These are phyloP conservation scores for Suhomyces bokatorum DNA, from an alignment of 1,139 yeast species.

Conservation along the genomic window DNA sequence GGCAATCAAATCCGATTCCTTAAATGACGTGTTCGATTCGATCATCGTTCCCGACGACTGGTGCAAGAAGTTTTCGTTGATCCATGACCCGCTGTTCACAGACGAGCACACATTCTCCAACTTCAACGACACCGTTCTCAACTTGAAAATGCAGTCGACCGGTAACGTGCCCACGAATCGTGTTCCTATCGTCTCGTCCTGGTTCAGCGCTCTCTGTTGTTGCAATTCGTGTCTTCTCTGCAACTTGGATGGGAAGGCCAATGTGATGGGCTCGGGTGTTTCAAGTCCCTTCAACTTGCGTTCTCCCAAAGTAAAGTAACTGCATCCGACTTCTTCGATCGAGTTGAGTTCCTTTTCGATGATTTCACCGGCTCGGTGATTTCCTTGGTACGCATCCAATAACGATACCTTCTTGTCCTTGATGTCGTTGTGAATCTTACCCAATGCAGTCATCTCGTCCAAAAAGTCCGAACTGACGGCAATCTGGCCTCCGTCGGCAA, in stretches of 20 bases:
- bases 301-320: constrained; percentile 76
- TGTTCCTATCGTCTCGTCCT: constrained; percentile 17
- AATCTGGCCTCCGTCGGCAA: constrained; percentile 98
- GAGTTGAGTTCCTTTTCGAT: constrained; percentile 68
- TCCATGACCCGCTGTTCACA: constrained; percentile 25
- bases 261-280: constrained; percentile 83
- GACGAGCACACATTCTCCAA: constrained; percentile 51
- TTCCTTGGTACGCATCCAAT: constrained; percentile 62
- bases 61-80: constrained; percentile 31
- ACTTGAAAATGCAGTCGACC: constrained; percentile 45
- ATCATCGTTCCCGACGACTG: constrained; percentile 29
- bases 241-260: constrained; percentile 70
- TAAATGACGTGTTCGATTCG: constrained; percentile 27
- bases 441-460: constrained; percentile 64
- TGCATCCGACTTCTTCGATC: constrained; percentile 69
- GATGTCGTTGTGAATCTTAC: constrained; percentile 52
- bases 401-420: constrained; percentile 39
- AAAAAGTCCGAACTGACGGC: constrained; percentile 81
- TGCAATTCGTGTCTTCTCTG: constrained; percentile 55
- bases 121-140: constrained; percentile 50
- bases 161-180: constrained; percentile 44
- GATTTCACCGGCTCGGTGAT: constrained; percentile 58
- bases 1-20: constrained; percentile 42
- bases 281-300: constrained; percentile 91
- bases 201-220: constrained; percentile 29